Percentiles rank a stretch among this genome's conserved stretches.
These are phyloP conservation scores for Globisporangium alternatum DNA, from an alignment of 352 stramenopile species.

Conservation along the genomic window DNA sequence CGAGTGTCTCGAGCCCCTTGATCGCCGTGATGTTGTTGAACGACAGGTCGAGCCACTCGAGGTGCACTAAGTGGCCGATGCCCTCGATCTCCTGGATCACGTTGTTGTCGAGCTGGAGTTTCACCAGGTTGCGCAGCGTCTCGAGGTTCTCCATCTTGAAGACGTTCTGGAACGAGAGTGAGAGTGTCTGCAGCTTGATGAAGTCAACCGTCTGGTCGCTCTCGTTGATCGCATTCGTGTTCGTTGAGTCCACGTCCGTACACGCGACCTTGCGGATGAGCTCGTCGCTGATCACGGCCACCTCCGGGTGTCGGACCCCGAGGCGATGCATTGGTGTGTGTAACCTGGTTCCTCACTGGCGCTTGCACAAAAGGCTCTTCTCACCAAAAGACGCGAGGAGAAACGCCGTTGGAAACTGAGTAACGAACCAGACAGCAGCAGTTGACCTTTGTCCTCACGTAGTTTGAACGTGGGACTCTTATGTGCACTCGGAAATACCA, in stretches of 20 bases:
- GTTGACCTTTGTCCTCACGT: background rate
- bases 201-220: slow-evolving; percentile 66
- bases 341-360: slow-evolving; percentile 3
- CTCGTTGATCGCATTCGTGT: slow-evolving; percentile 74
- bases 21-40: slow-evolving; percentile 95
- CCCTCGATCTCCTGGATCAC: slow-evolving; percentile 91
- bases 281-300: slow-evolving; percentile 80
- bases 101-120: slow-evolving; percentile 95
- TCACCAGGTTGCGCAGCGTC: slow-evolving; percentile 85
- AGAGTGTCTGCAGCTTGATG: slow-evolving; percentile 68
- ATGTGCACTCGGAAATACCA: background rate
- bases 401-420: background rate
- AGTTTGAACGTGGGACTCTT: background rate
- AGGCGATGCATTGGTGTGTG: slow-evolving; percentile 57
- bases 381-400: background rate
- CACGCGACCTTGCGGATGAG: slow-evolving; percentile 66
- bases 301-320: slow-evolving; percentile 67
- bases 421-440: background rate
- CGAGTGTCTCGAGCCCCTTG: slow-evolving; percentile 89
- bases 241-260: slow-evolving; percentile 55
- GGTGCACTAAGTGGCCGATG: slow-evolving; percentile 78
- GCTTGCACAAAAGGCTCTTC: slow-evolving; percentile 1
- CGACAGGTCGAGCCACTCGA: slow-evolving; percentile 93
- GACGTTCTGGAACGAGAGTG: slow-evolving; percentile 92
- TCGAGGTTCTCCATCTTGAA: slow-evolving; percentile 94